Evolutionary conservation across 768 basidiomycete genomes (phyloP), one percentile per base, ranked within the genome.

Genomic region (Suillus decipiens): DNA sequence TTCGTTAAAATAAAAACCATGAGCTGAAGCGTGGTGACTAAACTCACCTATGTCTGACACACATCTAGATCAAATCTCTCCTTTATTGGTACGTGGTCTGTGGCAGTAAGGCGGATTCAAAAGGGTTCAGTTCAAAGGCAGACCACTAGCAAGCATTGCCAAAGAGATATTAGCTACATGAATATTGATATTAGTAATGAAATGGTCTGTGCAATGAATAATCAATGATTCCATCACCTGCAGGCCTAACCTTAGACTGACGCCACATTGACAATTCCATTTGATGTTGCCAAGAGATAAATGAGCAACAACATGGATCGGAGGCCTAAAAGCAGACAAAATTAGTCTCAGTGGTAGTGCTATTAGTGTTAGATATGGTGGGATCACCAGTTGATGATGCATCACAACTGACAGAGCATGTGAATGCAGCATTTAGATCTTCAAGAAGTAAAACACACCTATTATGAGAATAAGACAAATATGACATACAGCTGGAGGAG

Each of bases 401-500:
- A 75, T 93, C 93, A 78, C 93, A 92, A 75, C 86, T 89, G 72
- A 93, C 88, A 61, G 88, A 89, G 57, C 91, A 89, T 66, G 93
- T 95, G 79, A 95, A 95, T 33, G 93, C 93, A 61, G 93, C 93
- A 74, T 95, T 93, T 69, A 96, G 84, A 82, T 96, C 94, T 79
- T 96, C 95, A 73, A 96, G 84, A 76, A 96, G 89, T 69, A 96
- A 82, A 64, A 96, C 93, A 81, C 92, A 93, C 81, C 92, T 92
- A 68, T 55, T 41, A 45, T 41, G 56, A 61, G 19, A 31, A 72
- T 28, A 70, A 64, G 34, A 43, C 28, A 61, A 59, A 56, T n/a
- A 66, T n/a, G n/a, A n/a, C n/a, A n/a, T n/a, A n/a, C n/a, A n/a
- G n/a, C n/a, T n/a, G n/a, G n/a, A n/a, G n/a, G n/a, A n/a, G n/a